Conservation (phyloP, 371 early-diverging fungal genomes). For the Rhizopus stolonifer region DNA sequence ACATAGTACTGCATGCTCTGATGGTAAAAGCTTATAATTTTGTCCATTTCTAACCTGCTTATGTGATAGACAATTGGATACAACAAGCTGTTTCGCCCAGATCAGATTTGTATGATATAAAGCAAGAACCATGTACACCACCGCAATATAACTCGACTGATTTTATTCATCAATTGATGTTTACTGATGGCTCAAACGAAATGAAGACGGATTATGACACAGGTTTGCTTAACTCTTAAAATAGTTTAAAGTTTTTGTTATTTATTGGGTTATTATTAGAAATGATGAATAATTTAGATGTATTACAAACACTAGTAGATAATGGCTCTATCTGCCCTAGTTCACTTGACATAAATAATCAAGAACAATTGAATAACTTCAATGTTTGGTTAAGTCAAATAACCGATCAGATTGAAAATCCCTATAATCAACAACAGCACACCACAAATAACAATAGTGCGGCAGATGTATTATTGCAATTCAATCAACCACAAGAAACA, state of each 20-base stretch:
- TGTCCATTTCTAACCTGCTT: neutral
- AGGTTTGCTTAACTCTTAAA: constrained; percentile 9
- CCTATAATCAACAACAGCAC: constrained; percentile 9
- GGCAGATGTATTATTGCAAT: constrained; percentile 19
- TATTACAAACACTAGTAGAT: constrained; percentile 20
- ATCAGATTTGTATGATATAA: constrained; percentile 20
- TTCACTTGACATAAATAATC: constrained; percentile 15
- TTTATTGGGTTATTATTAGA: constrained; percentile 12
- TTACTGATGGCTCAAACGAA: constrained; percentile 14
- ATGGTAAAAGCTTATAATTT: constrained; percentile 11
- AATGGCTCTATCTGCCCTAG: constrained; percentile 17
- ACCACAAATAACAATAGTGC: constrained; percentile 2
- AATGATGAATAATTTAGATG: constrained; percentile 20
- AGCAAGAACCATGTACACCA: constrained; percentile 24
- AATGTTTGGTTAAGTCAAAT: constrained; percentile 21
- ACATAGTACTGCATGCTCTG: constrained; percentile 22
- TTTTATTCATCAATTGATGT: constrained; percentile 20
- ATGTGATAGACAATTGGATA: constrained; percentile 21
- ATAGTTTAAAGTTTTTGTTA: neutral
- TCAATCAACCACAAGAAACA: constrained; percentile 8
- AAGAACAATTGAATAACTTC: constrained; percentile 19
- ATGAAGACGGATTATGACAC: constrained; percentile 26
- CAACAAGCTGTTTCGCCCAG: constrained; percentile 16
- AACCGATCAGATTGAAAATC: constrained; percentile 14
- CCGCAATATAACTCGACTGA: constrained; percentile 12